phyloP scores from a whole-genome alignment of 345 rosid species.

The Euphorbia tirucalli region DNA sequence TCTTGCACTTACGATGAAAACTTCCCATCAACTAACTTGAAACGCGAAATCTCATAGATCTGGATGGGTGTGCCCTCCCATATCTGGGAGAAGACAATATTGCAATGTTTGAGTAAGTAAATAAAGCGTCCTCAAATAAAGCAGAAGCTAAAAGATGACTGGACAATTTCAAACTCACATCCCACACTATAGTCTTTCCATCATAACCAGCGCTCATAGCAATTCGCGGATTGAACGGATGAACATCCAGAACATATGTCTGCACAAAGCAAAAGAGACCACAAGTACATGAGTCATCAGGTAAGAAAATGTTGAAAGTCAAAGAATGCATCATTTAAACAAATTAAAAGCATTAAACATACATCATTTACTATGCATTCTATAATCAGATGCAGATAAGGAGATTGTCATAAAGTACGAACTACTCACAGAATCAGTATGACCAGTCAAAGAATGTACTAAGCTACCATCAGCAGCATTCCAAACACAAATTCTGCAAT shows the following conservation, averaged over 20 bases:
- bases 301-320: constrained; percentile 3
- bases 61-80: constrained; percentile 97
- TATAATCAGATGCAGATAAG: too few relatives aligned
- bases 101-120: constrained; percentile 15
- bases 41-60: constrained; percentile 84
- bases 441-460: constrained; percentile 97
- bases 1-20: constrained; percentile 85
- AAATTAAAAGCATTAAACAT: too few relatives aligned
- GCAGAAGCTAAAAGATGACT: constrained; percentile 15
- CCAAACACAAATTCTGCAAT: constrained; percentile 99
- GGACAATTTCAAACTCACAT: constrained; percentile 65
- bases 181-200: constrained; percentile 96
- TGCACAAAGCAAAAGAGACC: constrained; percentile 40
- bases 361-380: not conserved
- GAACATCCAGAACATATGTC: constrained; percentile 99
- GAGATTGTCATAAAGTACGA: constrained; percentile 3
- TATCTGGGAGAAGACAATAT: constrained; percentile 51
- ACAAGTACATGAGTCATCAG: not conserved
- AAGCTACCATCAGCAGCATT: constrained; percentile 96
- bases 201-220: constrained; percentile 99
- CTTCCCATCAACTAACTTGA: constrained; percentile 98
- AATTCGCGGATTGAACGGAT: constrained; percentile 95
- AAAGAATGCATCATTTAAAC: constrained; percentile 10
- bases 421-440: constrained; percentile 83
- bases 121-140: too few relatives aligned